Conservation (phyloP, 768 basidiomycete species). For the Xerocomellus amylosporus region DNA sequence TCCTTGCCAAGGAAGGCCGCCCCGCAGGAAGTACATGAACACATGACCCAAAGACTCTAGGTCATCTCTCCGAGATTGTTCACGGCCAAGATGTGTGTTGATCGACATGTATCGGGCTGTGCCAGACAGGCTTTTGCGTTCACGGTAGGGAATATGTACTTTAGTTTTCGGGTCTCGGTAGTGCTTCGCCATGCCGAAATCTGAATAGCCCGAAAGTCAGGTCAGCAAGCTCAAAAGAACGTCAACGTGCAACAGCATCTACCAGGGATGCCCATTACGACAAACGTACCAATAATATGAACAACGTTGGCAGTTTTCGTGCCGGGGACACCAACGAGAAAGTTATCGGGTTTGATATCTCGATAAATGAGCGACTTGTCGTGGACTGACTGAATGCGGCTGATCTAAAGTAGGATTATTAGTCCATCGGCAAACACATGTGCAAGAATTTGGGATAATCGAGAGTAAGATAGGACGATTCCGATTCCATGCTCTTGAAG, state of each 20-base stretch:
- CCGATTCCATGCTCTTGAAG: background rate
- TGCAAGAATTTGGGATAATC: constrained; percentile 5
- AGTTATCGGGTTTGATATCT: constrained; percentile 99
- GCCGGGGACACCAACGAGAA: constrained; percentile 90
- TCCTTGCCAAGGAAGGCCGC: constrained; percentile 97
- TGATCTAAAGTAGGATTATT: constrained; percentile 56
- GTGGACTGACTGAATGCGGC: constrained; percentile 95
- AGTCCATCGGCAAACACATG: background rate
- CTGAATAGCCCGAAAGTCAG: constrained; percentile 38
- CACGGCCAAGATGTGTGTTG: constrained; percentile 96
- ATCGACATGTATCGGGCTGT: constrained; percentile 99
- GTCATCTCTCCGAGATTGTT: constrained; percentile 93
- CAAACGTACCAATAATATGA: constrained; percentile 76
- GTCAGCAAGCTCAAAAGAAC: constrained; percentile 2
- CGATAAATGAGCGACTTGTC: constrained; percentile 98
- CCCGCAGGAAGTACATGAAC: constrained; percentile 98
- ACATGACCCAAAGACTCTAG: constrained; percentile 97
- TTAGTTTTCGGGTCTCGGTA: constrained; percentile 98
- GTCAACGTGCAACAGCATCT: background rate
- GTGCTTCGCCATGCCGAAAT: constrained; percentile 99
- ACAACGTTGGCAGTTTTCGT: constrained; percentile 88
- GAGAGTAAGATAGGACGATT: background rate
- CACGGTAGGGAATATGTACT: constrained; percentile 98
- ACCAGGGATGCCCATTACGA: background rate
- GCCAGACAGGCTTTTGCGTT: constrained; percentile 93